Conservation (phyloP, 495 filamentous ascomycete species). For the Neurospora sp. region DNA sequence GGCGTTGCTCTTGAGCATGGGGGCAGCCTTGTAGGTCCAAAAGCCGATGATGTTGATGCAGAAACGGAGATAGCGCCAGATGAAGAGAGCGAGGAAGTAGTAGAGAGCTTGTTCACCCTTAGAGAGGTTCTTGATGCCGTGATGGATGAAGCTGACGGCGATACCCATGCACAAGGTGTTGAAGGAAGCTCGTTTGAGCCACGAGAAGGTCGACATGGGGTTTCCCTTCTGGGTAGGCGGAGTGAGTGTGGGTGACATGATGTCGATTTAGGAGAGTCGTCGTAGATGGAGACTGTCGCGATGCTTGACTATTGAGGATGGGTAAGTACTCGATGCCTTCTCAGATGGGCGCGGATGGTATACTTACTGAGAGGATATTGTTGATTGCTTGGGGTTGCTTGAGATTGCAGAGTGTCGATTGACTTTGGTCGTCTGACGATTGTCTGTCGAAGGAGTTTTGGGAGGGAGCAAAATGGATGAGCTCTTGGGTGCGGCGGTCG, state of each 20-base stretch:
- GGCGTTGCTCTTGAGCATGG: slow-evolving; percentile 18
- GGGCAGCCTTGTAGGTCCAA: slow-evolving; percentile 32
- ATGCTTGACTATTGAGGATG: background rate
- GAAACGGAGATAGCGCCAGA: slow-evolving; percentile 36
- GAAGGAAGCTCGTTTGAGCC: background rate
- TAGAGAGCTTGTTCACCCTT: slow-evolving; percentile 2
- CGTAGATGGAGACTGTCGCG: background rate
- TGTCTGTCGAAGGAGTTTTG: background rate
- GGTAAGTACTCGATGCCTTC: background rate
- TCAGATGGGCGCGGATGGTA: background rate
- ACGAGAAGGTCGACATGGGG: background rate
- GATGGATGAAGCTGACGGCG: background rate
- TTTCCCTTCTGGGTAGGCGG: background rate
- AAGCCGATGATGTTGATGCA: slow-evolving; percentile 36
- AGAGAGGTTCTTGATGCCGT: background rate
- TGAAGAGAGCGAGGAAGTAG: slow-evolving; percentile 16
- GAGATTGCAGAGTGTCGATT: background rate
- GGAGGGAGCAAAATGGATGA: background rate
- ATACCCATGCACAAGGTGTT: background rate
- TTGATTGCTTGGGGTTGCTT: background rate
- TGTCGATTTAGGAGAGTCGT: background rate
- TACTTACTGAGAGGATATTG: background rate
- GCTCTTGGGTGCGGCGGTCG: background rate
- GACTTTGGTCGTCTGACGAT: background rate
- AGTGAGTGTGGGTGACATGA: background rate